These are phyloP conservation scores for Ligustrum vulgare DNA, from an alignment of 257 asterid genomes.

Conservation along the genomic window DNA sequence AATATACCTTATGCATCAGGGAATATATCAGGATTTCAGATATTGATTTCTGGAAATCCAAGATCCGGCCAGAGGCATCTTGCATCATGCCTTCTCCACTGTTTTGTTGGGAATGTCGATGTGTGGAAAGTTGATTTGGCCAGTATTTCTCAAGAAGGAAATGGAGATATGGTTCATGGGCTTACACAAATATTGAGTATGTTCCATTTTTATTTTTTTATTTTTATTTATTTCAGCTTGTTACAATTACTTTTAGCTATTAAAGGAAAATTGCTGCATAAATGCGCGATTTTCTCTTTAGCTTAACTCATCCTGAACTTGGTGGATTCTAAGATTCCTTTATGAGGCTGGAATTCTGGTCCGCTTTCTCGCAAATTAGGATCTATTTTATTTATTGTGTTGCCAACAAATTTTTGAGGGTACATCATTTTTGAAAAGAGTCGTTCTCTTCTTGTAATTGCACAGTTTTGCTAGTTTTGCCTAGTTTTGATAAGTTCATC, in stretches of 20 bases:
- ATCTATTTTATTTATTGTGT: constrained; percentile 12
- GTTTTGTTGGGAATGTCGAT: constrained; percentile 80
- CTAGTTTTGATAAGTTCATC: not conserved
- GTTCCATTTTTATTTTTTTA: constrained; percentile 25
- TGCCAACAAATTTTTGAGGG: not conserved
- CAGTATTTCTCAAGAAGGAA: constrained; percentile 87
- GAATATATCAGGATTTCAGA: constrained; percentile 68
- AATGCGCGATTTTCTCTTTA: constrained; percentile 13
- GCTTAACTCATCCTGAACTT: constrained; percentile 8
- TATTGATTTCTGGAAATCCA: constrained; percentile 80
- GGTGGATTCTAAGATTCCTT: constrained; percentile 10
- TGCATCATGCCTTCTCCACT: constrained; percentile 90
- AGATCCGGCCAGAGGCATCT: constrained; percentile 93
- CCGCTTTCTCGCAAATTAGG: constrained; percentile 14
- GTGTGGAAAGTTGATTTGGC: constrained; percentile 89
- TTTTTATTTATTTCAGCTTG: constrained; percentile 2
- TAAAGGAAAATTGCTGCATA: constrained; percentile 17
- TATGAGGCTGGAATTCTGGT: constrained; percentile 9
- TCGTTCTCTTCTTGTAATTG: constrained; percentile 3
- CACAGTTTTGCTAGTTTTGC: not conserved
- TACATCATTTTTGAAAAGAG: not conserved
- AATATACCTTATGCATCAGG: constrained; percentile 37
- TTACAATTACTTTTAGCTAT: constrained; percentile 12
- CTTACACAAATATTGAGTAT: constrained; percentile 75
- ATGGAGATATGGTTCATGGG: constrained; percentile 91